These are phyloP conservation scores for Chara braunii DNA, from an alignment of 139 green algal species.

Conservation along the genomic window DNA sequence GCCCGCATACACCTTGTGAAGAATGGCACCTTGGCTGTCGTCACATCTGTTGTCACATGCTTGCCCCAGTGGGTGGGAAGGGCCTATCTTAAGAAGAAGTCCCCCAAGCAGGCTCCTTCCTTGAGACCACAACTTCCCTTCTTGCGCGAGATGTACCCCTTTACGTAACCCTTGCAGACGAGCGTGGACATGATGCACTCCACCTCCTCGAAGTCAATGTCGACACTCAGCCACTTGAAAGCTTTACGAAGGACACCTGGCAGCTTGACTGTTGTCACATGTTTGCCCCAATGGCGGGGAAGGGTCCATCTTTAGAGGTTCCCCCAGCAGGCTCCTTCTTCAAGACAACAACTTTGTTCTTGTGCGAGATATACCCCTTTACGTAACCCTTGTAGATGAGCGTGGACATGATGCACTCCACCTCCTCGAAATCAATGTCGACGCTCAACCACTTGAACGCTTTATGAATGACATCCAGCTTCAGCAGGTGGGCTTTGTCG, in stretches of 20 bases:
- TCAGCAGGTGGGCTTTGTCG: constrained; percentile 48
- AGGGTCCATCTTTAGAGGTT: too few species aligned
- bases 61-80: too few species aligned
- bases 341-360: constrained; percentile 63
- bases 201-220: constrained; percentile 68
- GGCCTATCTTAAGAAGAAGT: too few species aligned
- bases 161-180: constrained; percentile 72
- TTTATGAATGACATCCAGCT: constrained; percentile 22
- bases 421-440: constrained; percentile 64
- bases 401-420: constrained; percentile 79
- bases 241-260: constrained; percentile 38
- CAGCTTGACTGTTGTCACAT: too few species aligned
- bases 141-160: constrained; percentile 78
- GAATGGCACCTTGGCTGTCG: too few species aligned
- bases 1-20: too few species aligned
- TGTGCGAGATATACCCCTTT: constrained; percentile 77
- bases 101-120: too few species aligned
- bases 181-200: constrained; percentile 80
- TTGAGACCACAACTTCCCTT: too few species aligned
- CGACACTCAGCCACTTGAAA: constrained; percentile 46
- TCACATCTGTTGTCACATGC: too few species aligned
- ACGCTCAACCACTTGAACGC: constrained; percentile 49
- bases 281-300: too few species aligned
- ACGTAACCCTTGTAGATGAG: constrained; percentile 74
- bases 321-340: constrained; percentile 44